Evolutionary conservation across 2,329 filamentous ascomycete species (phyloP), one percentile per base, ranked within the genome.

Genomic region (Colletotrichum cereale): DNA sequence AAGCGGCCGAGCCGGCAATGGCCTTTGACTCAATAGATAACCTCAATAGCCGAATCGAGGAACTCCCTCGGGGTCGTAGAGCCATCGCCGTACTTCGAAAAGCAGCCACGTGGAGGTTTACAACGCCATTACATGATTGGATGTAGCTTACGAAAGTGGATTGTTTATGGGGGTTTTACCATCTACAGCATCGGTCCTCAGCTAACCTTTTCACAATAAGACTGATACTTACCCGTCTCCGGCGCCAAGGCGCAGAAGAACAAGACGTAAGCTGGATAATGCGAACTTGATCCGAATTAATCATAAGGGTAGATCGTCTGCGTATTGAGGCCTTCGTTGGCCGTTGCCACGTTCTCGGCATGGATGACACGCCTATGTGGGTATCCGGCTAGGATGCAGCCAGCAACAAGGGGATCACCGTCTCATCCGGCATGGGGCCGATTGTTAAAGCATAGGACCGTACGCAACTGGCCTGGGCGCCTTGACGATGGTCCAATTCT

Each of bases 321-420:
- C 2, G 74, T 75, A 36, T 74, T 76, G 1, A 76, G 76, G 6
- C 76, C 75, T 71, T 78, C 78, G 64, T 77, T 79, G 29, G 77
- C 78, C 4, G 75, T 77, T 4, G 76, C 75, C 11, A 78, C 76
- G 21, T 78, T 78, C 50, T 73, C 73, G 2, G 76, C 76, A 24
- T 76, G 73, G 7, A 78, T 58, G 2, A 74, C 76, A 36, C 77
- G 70, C 14, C 56, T 2, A 53, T 42, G 26, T 60, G 60, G 55
- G 67, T 55, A 12, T 38, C 34, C 31, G 47, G 58, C 11, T 38
- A 50, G 16, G 67, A 40, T 2, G 42, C 26, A 24, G 55, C 60
- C 2, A 67, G 31, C 0, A 48, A 44, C 10, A 65, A 24, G 16
- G 60, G 73, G n/a, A 73, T 63, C 47, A 34, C 60, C 29, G 52